Evolutionary conservation across 305 asterid genomes (phyloP).

Genomic region (Fraxinus dipetala): DNA sequence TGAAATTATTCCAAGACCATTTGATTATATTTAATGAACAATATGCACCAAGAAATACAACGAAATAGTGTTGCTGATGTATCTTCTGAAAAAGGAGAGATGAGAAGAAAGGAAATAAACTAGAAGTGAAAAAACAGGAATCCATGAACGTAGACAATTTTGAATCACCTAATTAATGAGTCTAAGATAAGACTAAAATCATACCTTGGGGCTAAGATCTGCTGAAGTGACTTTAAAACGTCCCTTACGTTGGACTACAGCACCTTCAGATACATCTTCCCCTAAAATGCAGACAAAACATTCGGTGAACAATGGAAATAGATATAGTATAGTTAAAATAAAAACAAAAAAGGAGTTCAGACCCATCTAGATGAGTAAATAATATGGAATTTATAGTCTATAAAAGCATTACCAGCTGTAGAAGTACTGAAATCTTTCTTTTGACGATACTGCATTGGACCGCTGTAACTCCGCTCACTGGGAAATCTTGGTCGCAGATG

Average conservation of each 20-base stretch:
- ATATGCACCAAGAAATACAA: background rate
- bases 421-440: constrained; percentile 60
- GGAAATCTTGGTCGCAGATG: constrained; percentile 50
- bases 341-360: background rate
- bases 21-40: background rate
- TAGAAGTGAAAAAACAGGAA: background rate
- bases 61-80: background rate
- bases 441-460: constrained; percentile 79
- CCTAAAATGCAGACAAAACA: constrained; percentile 38
- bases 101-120: background rate
- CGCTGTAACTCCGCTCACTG: constrained; percentile 68
- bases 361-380: background rate
- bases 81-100: background rate
- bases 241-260: constrained; percentile 76
- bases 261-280: constrained; percentile 77
- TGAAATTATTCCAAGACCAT: too few species aligned
- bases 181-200: background rate
- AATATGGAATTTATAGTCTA: background rate
- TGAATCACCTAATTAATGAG: background rate
- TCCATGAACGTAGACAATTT: background rate
- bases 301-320: background rate
- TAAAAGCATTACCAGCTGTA: constrained; percentile 42
- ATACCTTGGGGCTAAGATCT: constrained; percentile 71
- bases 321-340: background rate
- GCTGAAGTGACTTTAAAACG: constrained; percentile 91